Conservation (phyloP, 225 moss, liverwort and hornwort genomes). For the Physcomitrellopsis africana region DNA sequence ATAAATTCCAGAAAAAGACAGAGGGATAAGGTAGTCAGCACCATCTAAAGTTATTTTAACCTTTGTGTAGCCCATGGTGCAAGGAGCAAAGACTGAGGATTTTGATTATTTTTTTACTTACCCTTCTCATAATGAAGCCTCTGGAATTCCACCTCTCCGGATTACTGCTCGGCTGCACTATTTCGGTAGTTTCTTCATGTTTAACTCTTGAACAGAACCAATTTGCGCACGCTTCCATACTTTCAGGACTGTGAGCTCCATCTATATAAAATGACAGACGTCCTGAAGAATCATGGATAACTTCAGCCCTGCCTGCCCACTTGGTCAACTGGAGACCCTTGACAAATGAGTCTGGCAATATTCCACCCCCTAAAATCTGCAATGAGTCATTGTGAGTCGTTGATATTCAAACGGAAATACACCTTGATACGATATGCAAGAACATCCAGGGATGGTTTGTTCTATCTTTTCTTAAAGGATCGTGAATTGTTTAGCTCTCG, state of each 20-base stretch:
- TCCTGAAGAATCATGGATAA: conserved; percentile 74
- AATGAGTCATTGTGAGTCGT: conserved; percentile 20
- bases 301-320: conserved; percentile 92
- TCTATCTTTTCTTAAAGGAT: neutral
- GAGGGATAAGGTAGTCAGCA: conserved; percentile 1
- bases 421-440: conserved; percentile 4
- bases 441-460: neutral
- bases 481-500: neutral
- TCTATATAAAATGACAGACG: conserved; percentile 89
- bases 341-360: conserved; percentile 79
- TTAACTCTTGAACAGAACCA: conserved; percentile 80
- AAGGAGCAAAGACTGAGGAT: conserved; percentile 2
- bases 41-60: neutral
- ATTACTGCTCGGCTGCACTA: conserved; percentile 27
- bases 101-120: conserved; percentile 27
- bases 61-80: neutral
- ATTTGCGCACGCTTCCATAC: conserved; percentile 94
- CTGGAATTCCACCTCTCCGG: conserved; percentile 53
- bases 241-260: conserved; percentile 99
- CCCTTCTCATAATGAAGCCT: conserved; percentile 60
- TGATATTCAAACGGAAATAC: neutral
- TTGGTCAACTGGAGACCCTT: conserved; percentile 69
- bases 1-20: conserved; percentile 5
- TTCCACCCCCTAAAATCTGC: conserved; percentile 65
- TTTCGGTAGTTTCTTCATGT: conserved; percentile 39